Evolutionary conservation across 2,329 filamentous ascomycete species (phyloP), one percentile per base, ranked within the genome.

Genomic region (Venturiaceae sp.): DNA sequence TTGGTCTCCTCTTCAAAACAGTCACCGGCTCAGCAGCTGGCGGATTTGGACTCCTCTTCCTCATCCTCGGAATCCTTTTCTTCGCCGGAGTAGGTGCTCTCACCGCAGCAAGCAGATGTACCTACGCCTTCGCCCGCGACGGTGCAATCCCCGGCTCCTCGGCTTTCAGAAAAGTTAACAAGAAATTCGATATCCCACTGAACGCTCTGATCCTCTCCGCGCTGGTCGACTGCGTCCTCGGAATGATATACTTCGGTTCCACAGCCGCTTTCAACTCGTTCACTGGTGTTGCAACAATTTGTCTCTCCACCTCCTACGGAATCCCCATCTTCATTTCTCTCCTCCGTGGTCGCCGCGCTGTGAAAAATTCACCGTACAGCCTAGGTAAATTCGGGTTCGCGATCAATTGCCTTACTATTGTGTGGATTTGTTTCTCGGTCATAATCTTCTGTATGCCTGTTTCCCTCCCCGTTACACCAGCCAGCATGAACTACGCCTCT

Each of bases 201-300:
- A 83, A 79, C 76, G 86, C 84, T 1, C 77, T 92, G 6, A 74
- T 84, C 3, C 76, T 92, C 2, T 89, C 86, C 0, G 85, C 86
- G 0, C 67, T 77, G 0, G 82, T 92, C 46, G 84, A 88, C 69
- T 87, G 83, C 63, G 73, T 91, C 11, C 78, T 92, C 0, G 88
- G 87, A 0, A 78, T 88, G 63, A 90, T 92, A 70, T 92, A 89
- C 74, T 90, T 92, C 63, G 88, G 88, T 9, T 88, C 84, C 1
- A 81, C 82, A 0, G 86, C 87, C 0, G 88, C 88, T 0, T 92
- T 92, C 75, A 87, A 86, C 75, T 85, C 83, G 9, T 91, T 92
- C 71, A 91, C 87, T 0, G 87, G 87, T 30, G 87, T 90, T 1
- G 88, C 87, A 1, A 91, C 87, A 4, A 90, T 92, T 67, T 90